phyloP scores from a whole-genome alignment of 2,329 filamentous ascomycete genomes.

The Cordyceps cicadae region DNA sequence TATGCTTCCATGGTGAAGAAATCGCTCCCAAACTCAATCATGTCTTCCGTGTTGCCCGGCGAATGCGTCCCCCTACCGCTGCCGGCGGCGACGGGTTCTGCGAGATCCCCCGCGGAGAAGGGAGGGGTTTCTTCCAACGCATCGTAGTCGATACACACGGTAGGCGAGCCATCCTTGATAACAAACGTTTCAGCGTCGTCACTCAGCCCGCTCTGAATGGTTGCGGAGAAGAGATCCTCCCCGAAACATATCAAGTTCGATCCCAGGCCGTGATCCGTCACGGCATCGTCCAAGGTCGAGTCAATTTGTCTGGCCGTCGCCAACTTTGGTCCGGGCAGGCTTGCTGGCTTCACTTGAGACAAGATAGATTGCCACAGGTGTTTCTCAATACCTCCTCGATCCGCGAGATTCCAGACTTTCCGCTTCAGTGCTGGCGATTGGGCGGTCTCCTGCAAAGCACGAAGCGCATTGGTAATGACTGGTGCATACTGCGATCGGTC shows the following conservation, averaged over 20 bases:
- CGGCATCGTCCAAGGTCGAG: too few species aligned
- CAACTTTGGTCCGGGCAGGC: neutral
- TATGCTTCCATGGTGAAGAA: neutral
- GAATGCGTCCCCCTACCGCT: too few species aligned
- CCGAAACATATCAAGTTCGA: neutral
- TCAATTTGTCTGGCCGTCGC: neutral
- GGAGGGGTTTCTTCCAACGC: neutral
- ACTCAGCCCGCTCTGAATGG: neutral
- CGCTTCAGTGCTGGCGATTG: conserved; percentile 27
- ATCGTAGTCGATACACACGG: neutral
- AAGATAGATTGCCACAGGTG: neutral
- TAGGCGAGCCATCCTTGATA: neutral
- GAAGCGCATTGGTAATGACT: conserved; percentile 23
- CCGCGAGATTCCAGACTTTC: conserved; percentile 17
- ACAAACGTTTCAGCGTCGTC: neutral
- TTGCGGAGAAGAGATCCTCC: neutral
- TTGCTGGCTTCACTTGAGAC: neutral
- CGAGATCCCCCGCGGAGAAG: neutral
- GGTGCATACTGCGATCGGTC: conserved; percentile 21
- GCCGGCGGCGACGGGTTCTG: neutral
- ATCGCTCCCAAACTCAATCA: neutral
- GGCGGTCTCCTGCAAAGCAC: conserved; percentile 23
- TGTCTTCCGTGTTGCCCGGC: neutral
- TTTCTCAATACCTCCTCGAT: neutral
- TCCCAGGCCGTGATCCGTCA: neutral